Conservation (phyloP, 495 filamentous ascomycete species). For the Cercophora newfieldiana region DNA sequence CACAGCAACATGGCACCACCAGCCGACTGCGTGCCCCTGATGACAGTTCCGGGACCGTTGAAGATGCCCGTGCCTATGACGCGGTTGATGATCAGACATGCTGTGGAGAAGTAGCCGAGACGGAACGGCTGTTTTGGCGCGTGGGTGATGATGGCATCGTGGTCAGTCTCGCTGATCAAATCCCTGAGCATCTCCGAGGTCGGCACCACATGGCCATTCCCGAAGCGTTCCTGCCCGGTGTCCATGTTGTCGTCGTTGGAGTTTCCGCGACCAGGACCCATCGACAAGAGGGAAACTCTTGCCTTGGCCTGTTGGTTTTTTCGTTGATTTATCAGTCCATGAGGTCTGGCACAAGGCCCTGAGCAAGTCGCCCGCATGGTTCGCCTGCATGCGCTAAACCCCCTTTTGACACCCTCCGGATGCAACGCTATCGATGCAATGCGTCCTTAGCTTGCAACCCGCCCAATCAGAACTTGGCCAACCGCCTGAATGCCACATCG, state of each 20-base stretch:
- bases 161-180: conserved; percentile 5
- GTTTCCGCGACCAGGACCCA: too few species aligned
- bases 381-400: not conserved
- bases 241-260: too few species aligned
- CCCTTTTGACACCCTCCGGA: not conserved
- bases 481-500: not conserved
- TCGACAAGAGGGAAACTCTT: too few species aligned
- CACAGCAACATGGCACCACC: conserved; percentile 44
- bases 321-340: too few species aligned
- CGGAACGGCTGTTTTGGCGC: conserved; percentile 30
- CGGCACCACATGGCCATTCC: not conserved
- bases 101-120: conserved; percentile 23
- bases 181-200: not conserved
- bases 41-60: conserved; percentile 35
- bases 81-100: conserved; percentile 31
- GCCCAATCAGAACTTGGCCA: not conserved
- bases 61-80: conserved; percentile 44
- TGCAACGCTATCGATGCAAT: not conserved
- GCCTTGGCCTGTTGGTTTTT: too few species aligned
- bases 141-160: conserved; percentile 27
- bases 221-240: not conserved
- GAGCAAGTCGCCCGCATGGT: not conserved
- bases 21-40: conserved; percentile 38
- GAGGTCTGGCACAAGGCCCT: not conserved
- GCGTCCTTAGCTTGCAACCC: not conserved